Percentiles rank a stretch among this genome's conserved stretches.
These are phyloP conservation scores for Dianthus caryophyllus DNA, from an alignment of 148 eudicot species.

Conservation along the genomic window DNA sequence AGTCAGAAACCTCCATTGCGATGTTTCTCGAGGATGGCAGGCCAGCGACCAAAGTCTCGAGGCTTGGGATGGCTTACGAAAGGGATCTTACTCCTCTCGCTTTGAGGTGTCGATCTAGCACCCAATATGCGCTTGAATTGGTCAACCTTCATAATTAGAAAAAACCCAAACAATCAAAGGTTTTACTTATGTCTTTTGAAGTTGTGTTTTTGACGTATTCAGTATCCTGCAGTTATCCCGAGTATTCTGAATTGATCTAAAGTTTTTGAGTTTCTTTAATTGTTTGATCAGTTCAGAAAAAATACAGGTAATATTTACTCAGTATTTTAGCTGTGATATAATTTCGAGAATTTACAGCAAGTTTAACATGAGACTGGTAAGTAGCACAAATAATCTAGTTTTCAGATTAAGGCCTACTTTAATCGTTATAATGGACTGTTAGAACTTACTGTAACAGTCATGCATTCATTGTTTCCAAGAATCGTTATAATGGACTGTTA, in stretches of 20 bases:
- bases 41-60: slow-evolving; percentile 54
- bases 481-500: too few relatives aligned
- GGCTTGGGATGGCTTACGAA: slow-evolving; percentile 45
- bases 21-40: slow-evolving; percentile 67
- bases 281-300: too few relatives aligned
- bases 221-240: too few relatives aligned
- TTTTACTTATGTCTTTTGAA: too few relatives aligned
- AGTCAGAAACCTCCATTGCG: slow-evolving; percentile 26
- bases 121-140: slow-evolving; percentile 86
- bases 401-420: background rate
- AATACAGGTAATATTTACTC: too few relatives aligned
- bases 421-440: background rate
- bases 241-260: too few relatives aligned
- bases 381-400: background rate
- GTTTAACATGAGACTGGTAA: background rate
- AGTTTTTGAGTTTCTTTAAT: too few relatives aligned
- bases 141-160: slow-evolving; percentile 46
- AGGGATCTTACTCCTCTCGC: slow-evolving; percentile 43
- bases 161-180: background rate
- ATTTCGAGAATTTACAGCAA: too few relatives aligned
- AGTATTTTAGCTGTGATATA: too few relatives aligned
- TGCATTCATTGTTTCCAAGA: too few relatives aligned
- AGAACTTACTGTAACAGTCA: slow-evolving; percentile 65
- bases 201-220: too few relatives aligned
- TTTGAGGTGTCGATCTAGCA: slow-evolving; percentile 52